Evolutionary conservation across 129 eudicot genomes (phyloP).

Genomic region (Gnaphalium uliginosum): DNA sequence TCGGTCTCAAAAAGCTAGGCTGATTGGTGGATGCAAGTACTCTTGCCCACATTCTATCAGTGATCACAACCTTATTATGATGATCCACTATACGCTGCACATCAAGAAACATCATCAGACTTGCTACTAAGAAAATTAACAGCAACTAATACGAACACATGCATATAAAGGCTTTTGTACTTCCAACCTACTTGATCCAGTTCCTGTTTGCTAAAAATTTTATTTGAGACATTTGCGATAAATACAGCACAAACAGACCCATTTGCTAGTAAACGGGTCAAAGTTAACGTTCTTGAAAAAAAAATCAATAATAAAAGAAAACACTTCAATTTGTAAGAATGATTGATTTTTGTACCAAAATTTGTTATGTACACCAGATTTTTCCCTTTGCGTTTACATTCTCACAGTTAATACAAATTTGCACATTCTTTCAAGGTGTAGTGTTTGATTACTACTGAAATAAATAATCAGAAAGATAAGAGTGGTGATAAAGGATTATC

Average conservation of each 20-base stretch:
- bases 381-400: not conserved
- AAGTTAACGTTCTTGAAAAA: not conserved
- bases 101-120: constrained; percentile 23
- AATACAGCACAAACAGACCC: not conserved
- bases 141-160: not conserved
- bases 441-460: not conserved
- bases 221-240: not conserved
- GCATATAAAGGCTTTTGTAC: not conserved
- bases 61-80: constrained; percentile 55
- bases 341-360: not conserved
- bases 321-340: not conserved
- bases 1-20: constrained; percentile 56
- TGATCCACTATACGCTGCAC: constrained; percentile 60
- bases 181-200: too few relatives aligned
- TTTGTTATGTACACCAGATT: not conserved
- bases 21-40: constrained; percentile 65
- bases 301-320: not conserved
- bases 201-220: not conserved
- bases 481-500: constrained; percentile 23
- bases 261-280: not conserved
- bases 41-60: constrained; percentile 80
- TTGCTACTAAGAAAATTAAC: not conserved
- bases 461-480: not conserved
- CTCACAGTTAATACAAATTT: not conserved
- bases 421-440: too few relatives aligned